These are phyloP conservation scores for Ceratocystis harringtonii DNA, from an alignment of 2,329 filamentous ascomycete genomes.

Conservation along the genomic window DNA sequence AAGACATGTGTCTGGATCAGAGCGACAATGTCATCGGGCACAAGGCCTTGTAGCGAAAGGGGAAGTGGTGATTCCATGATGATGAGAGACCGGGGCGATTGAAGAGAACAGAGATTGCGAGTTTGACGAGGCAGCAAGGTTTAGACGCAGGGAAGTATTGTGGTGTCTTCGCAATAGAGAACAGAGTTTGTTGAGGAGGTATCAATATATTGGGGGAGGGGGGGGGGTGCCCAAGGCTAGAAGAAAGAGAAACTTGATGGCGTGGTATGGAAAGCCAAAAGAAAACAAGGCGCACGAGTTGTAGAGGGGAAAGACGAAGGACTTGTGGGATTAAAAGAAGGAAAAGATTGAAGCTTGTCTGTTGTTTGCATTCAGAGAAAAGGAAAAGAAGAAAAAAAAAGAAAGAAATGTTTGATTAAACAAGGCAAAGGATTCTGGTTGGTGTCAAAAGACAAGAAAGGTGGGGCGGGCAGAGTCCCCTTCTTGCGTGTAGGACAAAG, in stretches of 20 bases:
- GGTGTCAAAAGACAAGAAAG: slow-evolving; percentile 4
- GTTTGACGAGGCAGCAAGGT: not conserved
- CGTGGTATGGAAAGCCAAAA: not conserved
- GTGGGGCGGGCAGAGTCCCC: not conserved
- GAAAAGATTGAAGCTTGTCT: too few species aligned
- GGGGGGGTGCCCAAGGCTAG: not conserved
- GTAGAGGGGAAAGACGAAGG: slow-evolving; percentile 1
- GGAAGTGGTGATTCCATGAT: not conserved
- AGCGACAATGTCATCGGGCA: slow-evolving; percentile 32
- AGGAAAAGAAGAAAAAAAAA: not conserved
- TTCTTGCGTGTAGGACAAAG: slow-evolving; percentile 4
- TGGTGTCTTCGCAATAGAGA: not conserved
- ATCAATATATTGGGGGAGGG: not conserved
- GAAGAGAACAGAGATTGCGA: not conserved
- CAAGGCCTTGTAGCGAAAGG: slow-evolving; percentile 28
- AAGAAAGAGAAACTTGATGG: not conserved
- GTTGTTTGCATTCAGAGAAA: not conserved
- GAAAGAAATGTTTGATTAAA: not conserved
- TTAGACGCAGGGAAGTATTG: not conserved
- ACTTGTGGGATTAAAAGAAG: not conserved
- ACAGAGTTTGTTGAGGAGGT: not conserved
- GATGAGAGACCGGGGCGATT: not conserved
- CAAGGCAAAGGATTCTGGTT: slow-evolving; percentile 3
- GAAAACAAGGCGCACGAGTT: not conserved
- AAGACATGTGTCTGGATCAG: slow-evolving; percentile 35